phyloP scores from a whole-genome alignment of 345 rosid genomes.

The Melaleuca alternifolia region DNA sequence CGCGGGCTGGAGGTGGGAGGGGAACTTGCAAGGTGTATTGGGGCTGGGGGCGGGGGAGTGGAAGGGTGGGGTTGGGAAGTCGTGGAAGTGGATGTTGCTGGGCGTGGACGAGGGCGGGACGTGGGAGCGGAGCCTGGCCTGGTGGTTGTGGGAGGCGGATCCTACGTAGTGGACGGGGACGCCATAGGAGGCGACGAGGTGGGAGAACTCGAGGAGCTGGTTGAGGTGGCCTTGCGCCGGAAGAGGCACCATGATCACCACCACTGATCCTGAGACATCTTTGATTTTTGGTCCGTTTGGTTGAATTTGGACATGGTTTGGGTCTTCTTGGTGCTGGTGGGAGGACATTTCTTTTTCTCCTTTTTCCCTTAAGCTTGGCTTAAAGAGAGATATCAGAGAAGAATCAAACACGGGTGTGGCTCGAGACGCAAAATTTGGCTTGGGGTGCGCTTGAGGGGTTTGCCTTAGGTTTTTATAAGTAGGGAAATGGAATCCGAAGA shows the following conservation, averaged over 20 bases:
- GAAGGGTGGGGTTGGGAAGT: slow-evolving; percentile 8
- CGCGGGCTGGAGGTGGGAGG: slow-evolving; percentile 2
- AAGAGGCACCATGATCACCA: slow-evolving; percentile 10
- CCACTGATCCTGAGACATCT: not conserved
- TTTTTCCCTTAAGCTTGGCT: not conserved
- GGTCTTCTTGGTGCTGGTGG: not conserved
- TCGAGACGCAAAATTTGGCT: not conserved
- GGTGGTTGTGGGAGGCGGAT: slow-evolving; percentile 9
- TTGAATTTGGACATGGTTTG: not conserved
- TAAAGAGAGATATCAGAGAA: not conserved
- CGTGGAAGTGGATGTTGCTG: slow-evolving; percentile 8
- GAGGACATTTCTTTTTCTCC: not conserved
- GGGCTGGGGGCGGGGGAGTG: slow-evolving; percentile 5
- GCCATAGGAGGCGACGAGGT: slow-evolving; percentile 4
- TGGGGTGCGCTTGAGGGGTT: not conserved
- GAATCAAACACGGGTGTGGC: not conserved
- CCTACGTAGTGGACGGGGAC: slow-evolving; percentile 9
- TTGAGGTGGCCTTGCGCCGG: slow-evolving; percentile 16
- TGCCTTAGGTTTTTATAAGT: not conserved
- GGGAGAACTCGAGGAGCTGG: slow-evolving; percentile 12
- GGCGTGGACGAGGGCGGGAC: not conserved
- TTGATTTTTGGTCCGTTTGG: not conserved
- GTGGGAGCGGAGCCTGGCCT: slow-evolving; percentile 4
- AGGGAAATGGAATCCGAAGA: not conserved
- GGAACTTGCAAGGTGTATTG: slow-evolving; percentile 5